Percentiles rank a stretch among this genome's conserved stretches.
Evolutionary conservation across 257 asterid genomes (phyloP).

Genomic region (Solanum etuberosum): DNA sequence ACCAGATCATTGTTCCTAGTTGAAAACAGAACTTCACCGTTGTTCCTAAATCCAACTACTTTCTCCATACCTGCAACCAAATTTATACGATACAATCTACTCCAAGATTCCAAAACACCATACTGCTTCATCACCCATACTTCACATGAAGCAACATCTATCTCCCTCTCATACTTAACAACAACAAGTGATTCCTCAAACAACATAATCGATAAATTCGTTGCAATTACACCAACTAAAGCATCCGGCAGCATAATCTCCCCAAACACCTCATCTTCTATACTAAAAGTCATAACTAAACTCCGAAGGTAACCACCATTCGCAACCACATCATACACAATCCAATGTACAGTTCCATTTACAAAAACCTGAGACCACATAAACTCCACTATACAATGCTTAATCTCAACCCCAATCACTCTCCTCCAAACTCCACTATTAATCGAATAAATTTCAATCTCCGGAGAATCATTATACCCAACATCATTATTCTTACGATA

Average conservation of each 20-base stretch:
- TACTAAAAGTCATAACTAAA: slow-evolving; percentile 24
- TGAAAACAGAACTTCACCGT: slow-evolving; percentile 31
- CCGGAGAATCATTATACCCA: slow-evolving; percentile 10
- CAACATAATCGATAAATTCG: slow-evolving; percentile 3
- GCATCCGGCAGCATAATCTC: slow-evolving; percentile 32
- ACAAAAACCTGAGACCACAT: slow-evolving; percentile 32
- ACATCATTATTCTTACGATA: slow-evolving; percentile 8
- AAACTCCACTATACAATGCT: slow-evolving; percentile 15
- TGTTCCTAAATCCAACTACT: slow-evolving; percentile 31
- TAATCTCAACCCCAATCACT: slow-evolving; percentile 7
- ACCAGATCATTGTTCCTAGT: slow-evolving; percentile 14
- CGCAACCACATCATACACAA: slow-evolving; percentile 16
- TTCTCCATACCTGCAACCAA: slow-evolving; percentile 7
- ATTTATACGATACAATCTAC: slow-evolving; percentile 27
- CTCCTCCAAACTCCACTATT: slow-evolving; percentile 31
- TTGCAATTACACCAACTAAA: slow-evolving; percentile 8
- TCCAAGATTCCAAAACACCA: slow-evolving; percentile 46
- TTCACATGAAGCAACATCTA: slow-evolving; percentile 7
- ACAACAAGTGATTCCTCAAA: slow-evolving; percentile 28
- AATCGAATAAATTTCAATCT: slow-evolving; percentile 38
- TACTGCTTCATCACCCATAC: slow-evolving; percentile 56
- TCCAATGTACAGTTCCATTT: slow-evolving; percentile 43
- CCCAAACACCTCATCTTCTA: slow-evolving; percentile 30
- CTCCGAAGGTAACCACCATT: neutral
- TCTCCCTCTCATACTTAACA: slow-evolving; percentile 5